Base-by-base conservation (phyloP, 176 grass and related monocot species). In the Carex littledalei region DNA sequence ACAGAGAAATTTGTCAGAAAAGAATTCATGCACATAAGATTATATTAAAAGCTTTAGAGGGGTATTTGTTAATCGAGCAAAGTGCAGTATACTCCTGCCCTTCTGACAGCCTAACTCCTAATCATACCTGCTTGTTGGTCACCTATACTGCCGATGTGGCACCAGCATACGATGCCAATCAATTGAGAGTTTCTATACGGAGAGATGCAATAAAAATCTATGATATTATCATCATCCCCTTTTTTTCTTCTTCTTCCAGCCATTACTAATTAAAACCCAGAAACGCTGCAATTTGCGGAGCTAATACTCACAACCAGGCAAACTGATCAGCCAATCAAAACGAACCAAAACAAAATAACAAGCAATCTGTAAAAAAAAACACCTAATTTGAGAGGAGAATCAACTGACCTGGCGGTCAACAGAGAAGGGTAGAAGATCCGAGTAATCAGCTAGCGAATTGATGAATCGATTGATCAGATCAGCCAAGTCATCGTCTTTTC, bases 381-480 rank as follows among this genome's bases (percentile, higher is more conserved):
- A 52, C 18, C 43, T 74, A 14, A 65, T 63, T 50, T 35, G 17
- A 21, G 35, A 7, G 58, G 8, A 8, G 29, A 37, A 62, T n/a
- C 18, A 34, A 17, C 3, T 16, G 83, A 99, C 97, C 97, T 99
- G 97, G 87, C 91, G 91, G 85, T 96, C 93, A 86, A 96, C 81
- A 24, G 86, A 84, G 81, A 99, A 94, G 49, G 97, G 97, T 4
- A 99, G 90, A 78, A 85, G 90, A 85, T 85, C 91, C 32, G 91
- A 90, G 91, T 96, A 92, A 68, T 92, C 86, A 16, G 86, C 85
- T 18, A 99, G 81, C 24, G 88, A 84, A 57, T 89, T 85, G 58
- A 96, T 87, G 78, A 99, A 88, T n/a, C 93, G 91, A 57, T 92
- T 85, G 85, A 88, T 79, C 88, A 99, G 93, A 99, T 99, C 91